These are phyloP conservation scores for Aspergillus pseudoviridinutans DNA, from an alignment of 2,329 filamentous ascomycete species.

Conservation along the genomic window DNA sequence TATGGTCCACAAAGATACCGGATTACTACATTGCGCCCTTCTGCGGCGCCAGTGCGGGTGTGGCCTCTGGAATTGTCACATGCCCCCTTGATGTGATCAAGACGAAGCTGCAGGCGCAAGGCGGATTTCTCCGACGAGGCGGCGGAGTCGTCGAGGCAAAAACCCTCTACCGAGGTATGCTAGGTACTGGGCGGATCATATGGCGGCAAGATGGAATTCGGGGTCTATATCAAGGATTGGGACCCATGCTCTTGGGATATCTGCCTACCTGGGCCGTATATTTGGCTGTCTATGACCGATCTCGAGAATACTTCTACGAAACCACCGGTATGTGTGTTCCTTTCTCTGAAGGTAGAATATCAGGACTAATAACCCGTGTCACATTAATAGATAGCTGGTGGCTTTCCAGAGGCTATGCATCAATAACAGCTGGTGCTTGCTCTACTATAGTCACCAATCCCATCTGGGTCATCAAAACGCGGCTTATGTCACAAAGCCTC, in stretches of 20 bases:
- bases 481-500: conserved; percentile 86
- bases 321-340: conserved; percentile 52
- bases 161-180: conserved; percentile 73
- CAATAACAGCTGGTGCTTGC: conserved; percentile 83
- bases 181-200: conserved; percentile 82
- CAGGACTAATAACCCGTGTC: neutral
- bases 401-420: conserved; percentile 80
- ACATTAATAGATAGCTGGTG: conserved; percentile 63
- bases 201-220: conserved; percentile 82
- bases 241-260: conserved; percentile 92
- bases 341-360: neutral
- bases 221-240: conserved; percentile 88
- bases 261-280: conserved; percentile 98
- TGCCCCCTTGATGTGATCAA: conserved; percentile 99
- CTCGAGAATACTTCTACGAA: conserved; percentile 68
- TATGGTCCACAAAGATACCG: conserved; percentile 48
- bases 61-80: conserved; percentile 89
- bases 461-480: conserved; percentile 99
- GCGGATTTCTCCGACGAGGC: conserved; percentile 61
- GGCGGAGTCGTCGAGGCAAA: conserved; percentile 42
- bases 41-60: conserved; percentile 81
- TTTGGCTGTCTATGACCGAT: conserved; percentile 92
- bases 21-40: conserved; percentile 69
- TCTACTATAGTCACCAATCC: conserved; percentile 94
- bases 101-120: conserved; percentile 94